Evolutionary conservation across 2,329 filamentous ascomycete genomes (phyloP).

Genomic region (Cercospora sp.): DNA sequence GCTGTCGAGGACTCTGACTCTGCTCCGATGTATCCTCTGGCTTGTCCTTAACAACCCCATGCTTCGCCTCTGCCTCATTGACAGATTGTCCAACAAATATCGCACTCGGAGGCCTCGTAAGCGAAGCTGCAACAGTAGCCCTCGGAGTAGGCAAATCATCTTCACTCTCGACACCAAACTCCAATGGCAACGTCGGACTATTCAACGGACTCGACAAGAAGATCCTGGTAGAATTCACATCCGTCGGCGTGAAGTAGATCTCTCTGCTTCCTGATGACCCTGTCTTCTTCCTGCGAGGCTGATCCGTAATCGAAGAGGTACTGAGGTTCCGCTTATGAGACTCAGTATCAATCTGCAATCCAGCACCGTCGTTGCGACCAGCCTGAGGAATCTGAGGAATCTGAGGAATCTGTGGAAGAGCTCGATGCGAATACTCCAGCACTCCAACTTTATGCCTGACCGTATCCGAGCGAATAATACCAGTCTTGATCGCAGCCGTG

Average conservation of each 20-base stretch:
- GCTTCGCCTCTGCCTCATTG: neutral
- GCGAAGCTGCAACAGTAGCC: conserved; percentile 2
- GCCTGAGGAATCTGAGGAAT: neutral
- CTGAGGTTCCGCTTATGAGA: conserved; percentile 20
- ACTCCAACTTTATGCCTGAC: conserved; percentile 9
- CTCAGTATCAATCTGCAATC: conserved; percentile 16
- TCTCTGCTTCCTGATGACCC: conserved; percentile 18
- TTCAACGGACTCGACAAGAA: conserved; percentile 30
- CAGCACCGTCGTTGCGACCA: neutral
- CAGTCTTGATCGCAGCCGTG: conserved; percentile 4
- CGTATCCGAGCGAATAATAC: conserved; percentile 10
- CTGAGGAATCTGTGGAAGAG: conserved; percentile 5
- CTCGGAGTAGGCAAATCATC: conserved; percentile 20
- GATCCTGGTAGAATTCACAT: conserved; percentile 26
- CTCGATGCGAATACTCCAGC: conserved; percentile 8
- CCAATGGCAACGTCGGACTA: conserved; percentile 23
- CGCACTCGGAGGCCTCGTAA: conserved; percentile 19
- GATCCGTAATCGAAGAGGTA: conserved; percentile 12
- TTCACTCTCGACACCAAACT: conserved; percentile 9
- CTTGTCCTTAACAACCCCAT: neutral
- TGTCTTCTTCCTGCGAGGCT: conserved; percentile 11
- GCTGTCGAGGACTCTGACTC: neutral
- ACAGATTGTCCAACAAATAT: conserved; percentile 17
- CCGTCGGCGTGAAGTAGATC: conserved; percentile 34
- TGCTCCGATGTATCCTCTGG: neutral